phyloP scores from a whole-genome alignment of 179 eudicot genomes.

The Pouteria campechiana region DNA sequence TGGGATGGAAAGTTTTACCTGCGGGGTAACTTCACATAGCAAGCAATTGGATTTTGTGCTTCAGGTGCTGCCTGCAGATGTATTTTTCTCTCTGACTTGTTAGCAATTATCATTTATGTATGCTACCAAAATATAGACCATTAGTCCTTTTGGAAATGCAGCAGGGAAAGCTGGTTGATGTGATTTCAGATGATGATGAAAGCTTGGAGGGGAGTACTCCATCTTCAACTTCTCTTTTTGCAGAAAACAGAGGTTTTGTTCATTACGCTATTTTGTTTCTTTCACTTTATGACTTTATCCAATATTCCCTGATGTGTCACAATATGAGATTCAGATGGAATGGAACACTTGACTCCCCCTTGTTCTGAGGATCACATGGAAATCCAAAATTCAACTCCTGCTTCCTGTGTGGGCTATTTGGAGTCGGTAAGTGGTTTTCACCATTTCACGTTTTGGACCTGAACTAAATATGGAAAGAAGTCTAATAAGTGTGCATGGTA shows the following conservation, averaged over 20 bases:
- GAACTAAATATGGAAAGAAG: no score
- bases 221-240: slow-evolving; percentile 23
- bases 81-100: slow-evolving; percentile 16
- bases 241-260: slow-evolving; percentile 23
- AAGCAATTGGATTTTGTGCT: slow-evolving; percentile 12
- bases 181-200: slow-evolving; percentile 30
- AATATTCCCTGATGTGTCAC: no score
- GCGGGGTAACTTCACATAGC: slow-evolving; percentile 14
- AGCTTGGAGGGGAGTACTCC: slow-evolving; percentile 27
- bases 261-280: not conserved
- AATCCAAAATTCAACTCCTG: no score
- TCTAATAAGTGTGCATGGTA: no score
- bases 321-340: no score
- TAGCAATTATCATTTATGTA: not conserved
- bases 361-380: no score
- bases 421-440: no score
- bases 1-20: not conserved
- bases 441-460: no score
- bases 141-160: slow-evolving; percentile 3
- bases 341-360: no score
- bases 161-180: slow-evolving; percentile 46
- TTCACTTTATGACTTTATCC: slow-evolving; percentile 3
- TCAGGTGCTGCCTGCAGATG: slow-evolving; percentile 35
- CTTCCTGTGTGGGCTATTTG: no score
- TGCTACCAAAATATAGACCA: slow-evolving; percentile 3